Base-by-base conservation (phyloP, 2,329 filamentous ascomycete species). In the Diplodia sapinea region DNA sequence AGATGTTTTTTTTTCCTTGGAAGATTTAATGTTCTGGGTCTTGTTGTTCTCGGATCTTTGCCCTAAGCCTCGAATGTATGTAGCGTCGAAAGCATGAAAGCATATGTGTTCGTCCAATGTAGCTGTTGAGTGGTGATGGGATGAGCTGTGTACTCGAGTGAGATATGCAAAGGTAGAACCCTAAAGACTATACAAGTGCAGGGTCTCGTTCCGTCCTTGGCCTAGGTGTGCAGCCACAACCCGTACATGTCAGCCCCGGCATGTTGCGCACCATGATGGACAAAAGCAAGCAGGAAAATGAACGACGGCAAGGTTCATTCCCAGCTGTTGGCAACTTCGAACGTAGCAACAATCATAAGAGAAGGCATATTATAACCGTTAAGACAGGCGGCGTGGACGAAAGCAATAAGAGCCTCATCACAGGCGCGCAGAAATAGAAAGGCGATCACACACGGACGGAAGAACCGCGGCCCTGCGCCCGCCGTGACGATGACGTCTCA, bases 301-400 rank as follows among this genome's bases (percentile, higher is more conserved):
- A 47, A 20, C 17, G 6, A 38, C 11, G 15, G n/a, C 23, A 47
- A 63, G 59, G 23, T 47, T 51, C 43, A 47, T 26, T 15, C 13
- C 31, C 63, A 26, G 23, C 23, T 26, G 23, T 26, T 26, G 23
- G 23, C 23, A 65, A 55, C 63, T 33, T 65, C 63, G 63, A 65
- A 65, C 63, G 63, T 65, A 38, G 63, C 63, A 65, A 65, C 12
- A 36, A 33, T 26, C 29, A 56, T 65, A 65, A 55, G 29, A 65
- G n/a, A 38, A n/a, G 57, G 11, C 26, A 50, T 51, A 63, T 63
- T 63, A 63, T 63, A 51, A 17, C 43, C 59, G 38, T 63, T 63
- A 63, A 51, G 57, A 47, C 55, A 12, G 12, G 8, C 5, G 17
- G 20, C 20, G n/a, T 29, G 23, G 40, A n/a, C 40, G 40, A 47